Evolutionary conservation across 1,284 basidiomycete genomes (phyloP), one percentile per base, ranked within the genome.

Genomic region (Phlebopus sp.): DNA sequence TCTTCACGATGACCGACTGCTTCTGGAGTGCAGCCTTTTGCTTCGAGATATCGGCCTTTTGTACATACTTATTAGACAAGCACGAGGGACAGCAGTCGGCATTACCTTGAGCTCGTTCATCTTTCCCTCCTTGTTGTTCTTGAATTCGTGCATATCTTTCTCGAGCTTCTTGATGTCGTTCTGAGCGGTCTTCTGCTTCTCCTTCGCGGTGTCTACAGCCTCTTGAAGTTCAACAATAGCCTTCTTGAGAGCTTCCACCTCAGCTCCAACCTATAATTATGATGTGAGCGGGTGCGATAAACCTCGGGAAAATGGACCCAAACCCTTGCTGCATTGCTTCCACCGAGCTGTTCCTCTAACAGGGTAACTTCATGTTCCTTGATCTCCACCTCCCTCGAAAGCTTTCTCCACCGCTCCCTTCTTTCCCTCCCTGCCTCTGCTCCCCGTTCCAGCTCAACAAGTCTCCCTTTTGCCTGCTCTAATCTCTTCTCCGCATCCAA

Each of bases 81-180:
- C 6, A 15, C 27, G 40, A 13, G 27, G 27, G 51, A 2, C 45
- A 32, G n/a, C 42, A 9, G 1, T 30, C 40, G 36, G 57, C 69
- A 9, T 37, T 46, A 90, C 92, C 76, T 94, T 96, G 58, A 99
- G 82, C 67, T 98, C 89, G 35, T 90, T 90, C 47, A 95, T 89
- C 72, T 99, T 99, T 40, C 92, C 92, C 49, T 97, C 96, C 68
- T 97, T 97, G 75, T 99, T 95, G 67, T 93, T 87, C 74, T 97
- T 95, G 73, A 99, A 97, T 74, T 99, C 97, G 46, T 83, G 84
- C 93, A 99, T 98, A 66, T 99, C 97, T 62, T 86, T 87, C 70
- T 98, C 90, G 19, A 98, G 82, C 55, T 87, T 89, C 70, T 85
- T 85, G 63, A 83, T 82, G 53, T 98, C 94, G 0, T 76, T 82